Base-by-base conservation (phyloP, 2,329 filamentous ascomycete species). In the Fusarium caatingaense region DNA sequence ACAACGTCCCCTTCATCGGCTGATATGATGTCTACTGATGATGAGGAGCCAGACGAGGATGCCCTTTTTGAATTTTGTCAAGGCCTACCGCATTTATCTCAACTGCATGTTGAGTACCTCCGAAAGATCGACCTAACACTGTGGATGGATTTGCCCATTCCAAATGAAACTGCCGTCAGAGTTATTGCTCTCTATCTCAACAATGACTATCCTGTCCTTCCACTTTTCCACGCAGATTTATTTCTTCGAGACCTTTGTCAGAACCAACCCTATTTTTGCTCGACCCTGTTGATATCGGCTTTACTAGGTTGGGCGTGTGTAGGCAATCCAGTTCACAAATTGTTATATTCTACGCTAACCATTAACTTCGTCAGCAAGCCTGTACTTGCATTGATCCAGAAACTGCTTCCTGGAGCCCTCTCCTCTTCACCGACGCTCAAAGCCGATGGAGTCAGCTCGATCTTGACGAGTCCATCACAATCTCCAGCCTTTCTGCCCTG, bases 21-120 rank as follows among this genome's bases (percentile, higher is more conserved):
- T 1, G 28, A 55, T 2, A 27, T 34, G 8, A 32, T 50, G 20
- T 0, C 0, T 3, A n/a, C 20, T 4, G 47, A 37, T 2, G 32
- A 37, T 3, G 27, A 25, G 12, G 41, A 20, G 2, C 0, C 12
- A 15, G 20, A 21, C 0, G 20, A 11, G 0, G 27, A 40, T 16
- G 11, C 41, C 5, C 41, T 37, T 8, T 3, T 16, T 7, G 10
- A 34, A 3, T 34, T 32, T 11, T 45, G 10, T 3, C 8, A 3
- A 34, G 7, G 28, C 1, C 12, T 45, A 1, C 32, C 27, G 12
- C 51, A 55, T 27, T 12, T 55, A 2, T 3, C 20, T 0, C 20
- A 6, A 32, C 34, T 2, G 4, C 41, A 55, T 0, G 4, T 34
- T 4, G 20, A 55, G 2, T 20, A 28, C 11, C 41, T 55, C 2